Base-by-base conservation (phyloP, 768 basidiomycete species). In the Suillus spraguei region DNA sequence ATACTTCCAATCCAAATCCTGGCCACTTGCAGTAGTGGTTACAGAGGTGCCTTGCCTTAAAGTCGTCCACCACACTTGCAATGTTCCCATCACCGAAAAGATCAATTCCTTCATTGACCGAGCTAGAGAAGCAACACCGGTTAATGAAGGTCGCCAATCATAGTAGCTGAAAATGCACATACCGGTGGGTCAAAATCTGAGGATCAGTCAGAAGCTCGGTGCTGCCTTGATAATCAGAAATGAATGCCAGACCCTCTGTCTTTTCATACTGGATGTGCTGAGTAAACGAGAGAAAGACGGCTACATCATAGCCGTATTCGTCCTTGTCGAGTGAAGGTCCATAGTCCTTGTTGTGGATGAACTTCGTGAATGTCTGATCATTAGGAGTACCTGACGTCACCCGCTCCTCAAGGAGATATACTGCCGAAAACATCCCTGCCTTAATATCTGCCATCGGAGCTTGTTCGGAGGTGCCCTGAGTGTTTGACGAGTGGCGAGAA, bases 151-250 rank as follows among this genome's bases (percentile, higher is more conserved):
- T 24, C 4, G 2, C 22, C 4, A 47, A 11, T 13, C 46, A 47
- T 47, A 22, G 10, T 47, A 22, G 22, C 46, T 49, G 47, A 49
- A 49, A 49, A 47, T 11, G 11, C 5, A 49, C 47, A 24, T 5
- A 59, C 38, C n/a, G 22, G 22, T 59, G 38, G 16, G 69, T 65
- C 32, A 69, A 55, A 22, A 72, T 68, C 41, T 72, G 71, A 7
- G 68, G 33, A 17, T 35, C 17, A 49, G 32, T 32, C 14, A 32
- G 47, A 60, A 54, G 36, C 36, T 59, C 22, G n/a, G 10, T 36
- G 33, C 17, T 38, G 9, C 73, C 73, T 67, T 72, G 72, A 28
- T 66, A 70, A 62, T 75, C 69, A 5, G 71, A 70, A 13, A 75
- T 66, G 49, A 72, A 75, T 0, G 62, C 68, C 20, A 65, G 59